phyloP scores from a whole-genome alignment of 768 basidiomycete genomes.

The Mycena polygramma region DNA sequence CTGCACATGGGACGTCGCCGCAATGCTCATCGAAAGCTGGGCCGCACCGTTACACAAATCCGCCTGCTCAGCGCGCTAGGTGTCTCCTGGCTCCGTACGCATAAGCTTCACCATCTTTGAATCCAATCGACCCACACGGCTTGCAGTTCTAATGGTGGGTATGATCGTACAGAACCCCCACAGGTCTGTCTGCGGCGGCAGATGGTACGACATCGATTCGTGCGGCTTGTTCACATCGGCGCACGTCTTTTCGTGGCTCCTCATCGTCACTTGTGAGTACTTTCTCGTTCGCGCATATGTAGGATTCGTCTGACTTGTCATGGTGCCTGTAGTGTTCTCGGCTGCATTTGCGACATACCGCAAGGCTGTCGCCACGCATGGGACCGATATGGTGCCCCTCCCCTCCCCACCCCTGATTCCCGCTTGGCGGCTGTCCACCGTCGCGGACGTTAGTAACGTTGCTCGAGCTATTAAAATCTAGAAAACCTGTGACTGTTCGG shows the following conservation, averaged over 20 bases:
- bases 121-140: neutral
- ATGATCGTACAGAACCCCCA: neutral
- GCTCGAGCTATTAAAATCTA: constrained; percentile 8
- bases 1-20: constrained; percentile 13
- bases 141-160: constrained; percentile 12
- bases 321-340: constrained; percentile 9
- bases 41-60: constrained; percentile 24
- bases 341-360: constrained; percentile 27
- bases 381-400: neutral
- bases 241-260: constrained; percentile 28
- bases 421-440: constrained; percentile 13
- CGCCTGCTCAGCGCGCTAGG: constrained; percentile 12
- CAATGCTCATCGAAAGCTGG: neutral
- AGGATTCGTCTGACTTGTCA: too few relatives aligned
- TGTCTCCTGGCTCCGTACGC: constrained; percentile 25
- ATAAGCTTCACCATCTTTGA: neutral
- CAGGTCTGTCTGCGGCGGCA: neutral
- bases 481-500: too few relatives aligned
- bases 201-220: neutral
- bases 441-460: neutral
- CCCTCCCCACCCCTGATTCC: constrained; percentile 3
- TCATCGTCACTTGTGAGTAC: constrained; percentile 17
- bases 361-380: constrained; percentile 22
- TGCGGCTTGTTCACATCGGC: constrained; percentile 14
- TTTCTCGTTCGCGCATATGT: neutral